These are phyloP conservation scores for Phyllosticta citrichinensis DNA, from an alignment of 2,329 filamentous ascomycete species.

Conservation along the genomic window DNA sequence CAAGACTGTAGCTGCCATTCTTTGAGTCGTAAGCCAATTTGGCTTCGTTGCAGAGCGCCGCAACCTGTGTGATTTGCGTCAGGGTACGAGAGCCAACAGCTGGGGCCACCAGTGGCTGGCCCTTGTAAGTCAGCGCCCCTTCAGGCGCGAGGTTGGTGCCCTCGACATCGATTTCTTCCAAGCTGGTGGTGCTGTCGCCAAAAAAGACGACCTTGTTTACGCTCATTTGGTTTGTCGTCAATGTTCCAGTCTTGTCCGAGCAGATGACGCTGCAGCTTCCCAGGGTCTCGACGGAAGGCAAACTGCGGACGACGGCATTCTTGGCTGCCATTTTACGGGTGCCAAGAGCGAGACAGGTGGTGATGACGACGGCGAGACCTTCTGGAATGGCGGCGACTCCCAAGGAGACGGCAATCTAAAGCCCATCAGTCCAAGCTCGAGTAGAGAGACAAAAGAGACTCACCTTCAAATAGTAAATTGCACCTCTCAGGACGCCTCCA, in stretches of 20 bases:
- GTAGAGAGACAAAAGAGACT: not conserved
- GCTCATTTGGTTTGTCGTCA: slow-evolving; percentile 99
- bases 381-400: slow-evolving; percentile 97
- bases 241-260: slow-evolving; percentile 96
- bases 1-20: slow-evolving; percentile 62
- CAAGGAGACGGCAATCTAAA: slow-evolving; percentile 81
- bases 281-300: slow-evolving; percentile 93
- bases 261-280: slow-evolving; percentile 99
- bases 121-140: slow-evolving; percentile 60
- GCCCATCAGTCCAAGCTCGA: not conserved
- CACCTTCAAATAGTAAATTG: slow-evolving; percentile 92
- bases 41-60: slow-evolving; percentile 80
- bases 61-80: slow-evolving; percentile 61
- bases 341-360: slow-evolving; percentile 91
- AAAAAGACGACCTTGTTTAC: slow-evolving; percentile 87
- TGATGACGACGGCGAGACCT: slow-evolving; percentile 95
- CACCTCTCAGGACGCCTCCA: slow-evolving; percentile 89
- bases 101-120: slow-evolving; percentile 58
- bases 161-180: slow-evolving; percentile 82
- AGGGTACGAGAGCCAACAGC: slow-evolving; percentile 65
- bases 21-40: slow-evolving; percentile 72
- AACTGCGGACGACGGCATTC: slow-evolving; percentile 90
- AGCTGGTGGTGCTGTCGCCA: slow-evolving; percentile 57
- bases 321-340: slow-evolving; percentile 98
- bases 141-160: slow-evolving; percentile 86